Percentiles rank a stretch among this genome's conserved stretches.
Conservation (phyloP, 1,284 basidiomycete genomes). For the Apiotrichum veenhuisii region DNA sequence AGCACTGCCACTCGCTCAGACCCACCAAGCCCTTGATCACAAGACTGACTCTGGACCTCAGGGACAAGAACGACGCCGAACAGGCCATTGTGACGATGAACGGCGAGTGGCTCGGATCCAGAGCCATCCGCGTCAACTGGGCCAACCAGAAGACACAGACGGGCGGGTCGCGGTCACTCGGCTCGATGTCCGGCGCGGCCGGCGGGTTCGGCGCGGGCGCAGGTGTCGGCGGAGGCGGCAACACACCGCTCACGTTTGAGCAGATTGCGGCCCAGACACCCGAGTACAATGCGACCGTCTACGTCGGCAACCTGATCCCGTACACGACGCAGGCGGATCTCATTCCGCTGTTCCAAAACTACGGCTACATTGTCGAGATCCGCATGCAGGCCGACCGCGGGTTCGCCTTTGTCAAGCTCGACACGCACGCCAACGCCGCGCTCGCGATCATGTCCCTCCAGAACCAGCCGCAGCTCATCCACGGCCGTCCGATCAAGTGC, state of each 20-base stretch:
- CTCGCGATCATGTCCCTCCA: slow-evolving; percentile 94
- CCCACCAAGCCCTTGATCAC: background rate
- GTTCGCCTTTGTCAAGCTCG: slow-evolving; percentile 97
- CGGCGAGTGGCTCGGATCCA: slow-evolving; percentile 96
- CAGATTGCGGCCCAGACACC: slow-evolving; percentile 83
- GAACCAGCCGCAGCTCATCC: slow-evolving; percentile 82
- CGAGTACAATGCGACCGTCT: slow-evolving; percentile 89
- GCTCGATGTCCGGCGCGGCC: slow-evolving; percentile 30
- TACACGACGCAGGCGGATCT: slow-evolving; percentile 93
- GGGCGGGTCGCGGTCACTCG: slow-evolving; percentile 52
- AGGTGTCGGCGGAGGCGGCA: slow-evolving; percentile 54
- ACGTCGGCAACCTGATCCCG: slow-evolving; percentile 96
- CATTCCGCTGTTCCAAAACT: slow-evolving; percentile 86
- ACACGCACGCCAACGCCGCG: slow-evolving; percentile 95
- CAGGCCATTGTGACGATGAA: slow-evolving; percentile 99
- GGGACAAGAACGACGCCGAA: slow-evolving; percentile 95
- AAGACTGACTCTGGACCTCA: slow-evolving; percentile 56
- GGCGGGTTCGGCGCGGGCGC: slow-evolving; percentile 21
- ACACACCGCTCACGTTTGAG: slow-evolving; percentile 80
- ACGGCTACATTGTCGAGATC: slow-evolving; percentile 95
- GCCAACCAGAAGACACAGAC: slow-evolving; percentile 92
- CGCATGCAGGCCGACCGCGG: slow-evolving; percentile 97
- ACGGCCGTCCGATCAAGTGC: slow-evolving; percentile 92
- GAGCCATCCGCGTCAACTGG: slow-evolving; percentile 99
- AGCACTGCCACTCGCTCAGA: background rate